Conservation (phyloP, 768 basidiomycete species). For the Mycena rebaudengoi region DNA sequence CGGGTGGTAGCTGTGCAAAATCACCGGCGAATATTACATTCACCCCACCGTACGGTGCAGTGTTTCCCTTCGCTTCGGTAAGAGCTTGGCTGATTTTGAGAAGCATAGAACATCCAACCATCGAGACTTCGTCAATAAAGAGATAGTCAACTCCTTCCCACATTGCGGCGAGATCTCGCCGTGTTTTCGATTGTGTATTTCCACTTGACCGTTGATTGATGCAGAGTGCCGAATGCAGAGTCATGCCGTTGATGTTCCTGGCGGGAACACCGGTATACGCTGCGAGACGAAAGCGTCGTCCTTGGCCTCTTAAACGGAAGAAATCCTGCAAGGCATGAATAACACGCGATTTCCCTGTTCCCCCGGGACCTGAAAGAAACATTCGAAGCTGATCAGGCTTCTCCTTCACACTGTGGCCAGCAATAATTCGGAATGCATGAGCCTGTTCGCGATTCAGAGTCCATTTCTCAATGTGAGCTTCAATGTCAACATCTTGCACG, state of each 20-base stretch:
- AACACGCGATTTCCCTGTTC: conserved; percentile 52
- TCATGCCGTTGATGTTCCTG: conserved; percentile 45
- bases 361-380: conserved; percentile 48
- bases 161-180: conserved; percentile 31
- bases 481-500: conserved; percentile 20
- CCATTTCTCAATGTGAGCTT: conserved; percentile 30
- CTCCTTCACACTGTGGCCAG: conserved; percentile 29
- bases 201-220: conserved; percentile 20
- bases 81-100: conserved; percentile 42
- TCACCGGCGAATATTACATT: conserved; percentile 45
- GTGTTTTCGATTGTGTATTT: conserved; percentile 9
- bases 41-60: conserved; percentile 44
- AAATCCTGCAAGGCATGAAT: conserved; percentile 44
- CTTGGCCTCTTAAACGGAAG: conserved; percentile 32
- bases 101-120: conserved; percentile 45
- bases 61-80: conserved; percentile 38
- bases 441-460: conserved; percentile 45
- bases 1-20: conserved; percentile 47
- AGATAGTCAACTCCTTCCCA: conserved; percentile 33
- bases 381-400: conserved; percentile 35
- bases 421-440: conserved; percentile 40
- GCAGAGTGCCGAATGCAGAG: conserved; percentile 44
- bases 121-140: conserved; percentile 50
- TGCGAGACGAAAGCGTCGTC: conserved; percentile 35
- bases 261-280: conserved; percentile 52